A percentile compares a stretch with the other conserved stretches of the same genome.
These are phyloP conservation scores for Metschnikowia santaceciliae DNA, from an alignment of 805 yeast species.

Conservation along the genomic window DNA sequence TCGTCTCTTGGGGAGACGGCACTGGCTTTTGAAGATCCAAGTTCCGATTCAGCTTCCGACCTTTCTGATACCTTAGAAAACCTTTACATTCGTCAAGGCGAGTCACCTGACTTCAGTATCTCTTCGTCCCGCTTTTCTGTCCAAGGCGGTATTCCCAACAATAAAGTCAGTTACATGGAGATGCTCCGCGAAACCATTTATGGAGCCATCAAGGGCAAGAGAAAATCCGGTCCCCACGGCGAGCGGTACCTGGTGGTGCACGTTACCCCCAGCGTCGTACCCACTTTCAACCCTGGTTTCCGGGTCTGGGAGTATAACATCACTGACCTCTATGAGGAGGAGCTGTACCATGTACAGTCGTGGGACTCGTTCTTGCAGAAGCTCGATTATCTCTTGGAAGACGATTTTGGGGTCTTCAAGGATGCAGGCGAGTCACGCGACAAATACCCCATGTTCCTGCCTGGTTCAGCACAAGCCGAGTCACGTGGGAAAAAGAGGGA, in stretches of 20 bases:
- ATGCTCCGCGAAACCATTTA: constrained; percentile 51
- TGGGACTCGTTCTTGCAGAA: constrained; percentile 58
- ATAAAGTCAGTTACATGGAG: constrained; percentile 63
- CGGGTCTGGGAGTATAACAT: constrained; percentile 85
- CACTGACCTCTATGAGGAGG: constrained; percentile 43
- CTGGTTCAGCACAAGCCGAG: too few species aligned
- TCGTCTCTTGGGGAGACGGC: constrained; percentile 2
- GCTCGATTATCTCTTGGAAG: constrained; percentile 12
- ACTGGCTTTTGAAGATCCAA: not conserved
- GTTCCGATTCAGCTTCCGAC: constrained; percentile 10
- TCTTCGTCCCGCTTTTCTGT: constrained; percentile 11
- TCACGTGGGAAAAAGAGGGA: constrained; percentile 34
- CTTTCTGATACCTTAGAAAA: constrained; percentile 18
- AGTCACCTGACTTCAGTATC: not conserved
- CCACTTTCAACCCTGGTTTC: constrained; percentile 80
- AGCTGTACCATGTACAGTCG: constrained; percentile 30
- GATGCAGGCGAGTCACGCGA: constrained; percentile 1
- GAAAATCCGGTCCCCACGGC: constrained; percentile 39
- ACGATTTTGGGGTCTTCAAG: constrained; percentile 7
- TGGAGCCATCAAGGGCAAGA: constrained; percentile 43
- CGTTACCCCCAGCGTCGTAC: constrained; percentile 71
- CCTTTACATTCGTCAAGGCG: constrained; percentile 6
- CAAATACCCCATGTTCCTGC: too few species aligned
- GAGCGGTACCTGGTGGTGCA: constrained; percentile 69
- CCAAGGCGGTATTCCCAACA: constrained; percentile 63